phyloP scores from a whole-genome alignment of 2,329 filamentous ascomycete species.

The Ceratocystis cubensis region DNA sequence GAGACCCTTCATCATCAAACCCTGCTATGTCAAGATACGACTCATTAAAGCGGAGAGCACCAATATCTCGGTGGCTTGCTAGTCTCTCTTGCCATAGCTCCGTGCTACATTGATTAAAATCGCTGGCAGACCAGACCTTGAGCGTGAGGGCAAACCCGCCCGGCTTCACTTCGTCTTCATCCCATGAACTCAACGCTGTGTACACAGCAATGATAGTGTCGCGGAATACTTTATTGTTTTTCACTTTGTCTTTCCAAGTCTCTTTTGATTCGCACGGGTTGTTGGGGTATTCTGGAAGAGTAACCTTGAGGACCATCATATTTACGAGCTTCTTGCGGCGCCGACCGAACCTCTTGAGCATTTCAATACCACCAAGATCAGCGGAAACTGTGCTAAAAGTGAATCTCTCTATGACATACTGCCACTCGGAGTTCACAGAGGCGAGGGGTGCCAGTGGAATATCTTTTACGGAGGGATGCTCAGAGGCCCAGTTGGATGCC shows the following conservation, averaged over 20 bases:
- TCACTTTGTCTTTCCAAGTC: slow-evolving; percentile 21
- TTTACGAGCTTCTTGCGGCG: slow-evolving; percentile 16
- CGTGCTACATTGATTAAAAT: slow-evolving; percentile 23
- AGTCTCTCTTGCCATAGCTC: slow-evolving; percentile 23
- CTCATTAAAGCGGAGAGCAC: slow-evolving; percentile 23
- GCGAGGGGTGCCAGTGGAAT: slow-evolving; percentile 9
- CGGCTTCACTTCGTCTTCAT: slow-evolving; percentile 20
- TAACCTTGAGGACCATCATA: slow-evolving; percentile 18
- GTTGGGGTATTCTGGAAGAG: slow-evolving; percentile 16
- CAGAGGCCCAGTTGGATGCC: neutral
- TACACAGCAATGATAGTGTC: slow-evolving; percentile 18
- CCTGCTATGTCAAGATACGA: slow-evolving; percentile 54
- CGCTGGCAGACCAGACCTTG: slow-evolving; percentile 22
- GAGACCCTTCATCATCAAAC: slow-evolving; percentile 52
- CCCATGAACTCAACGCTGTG: slow-evolving; percentile 22
- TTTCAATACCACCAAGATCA: slow-evolving; percentile 1
- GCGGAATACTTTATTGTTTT: slow-evolving; percentile 19
- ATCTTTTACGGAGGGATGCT: slow-evolving; percentile 9
- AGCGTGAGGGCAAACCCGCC: slow-evolving; percentile 22
- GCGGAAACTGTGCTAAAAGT: slow-evolving; percentile 19
- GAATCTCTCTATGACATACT: slow-evolving; percentile 19
- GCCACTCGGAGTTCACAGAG: slow-evolving; percentile 20
- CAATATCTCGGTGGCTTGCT: slow-evolving; percentile 23
- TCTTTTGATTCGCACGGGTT: slow-evolving; percentile 19
- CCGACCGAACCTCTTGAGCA: slow-evolving; percentile 8